These are phyloP conservation scores for Pseudocercospora crystallina DNA, from an alignment of 2,329 filamentous ascomycete genomes.

Conservation along the genomic window DNA sequence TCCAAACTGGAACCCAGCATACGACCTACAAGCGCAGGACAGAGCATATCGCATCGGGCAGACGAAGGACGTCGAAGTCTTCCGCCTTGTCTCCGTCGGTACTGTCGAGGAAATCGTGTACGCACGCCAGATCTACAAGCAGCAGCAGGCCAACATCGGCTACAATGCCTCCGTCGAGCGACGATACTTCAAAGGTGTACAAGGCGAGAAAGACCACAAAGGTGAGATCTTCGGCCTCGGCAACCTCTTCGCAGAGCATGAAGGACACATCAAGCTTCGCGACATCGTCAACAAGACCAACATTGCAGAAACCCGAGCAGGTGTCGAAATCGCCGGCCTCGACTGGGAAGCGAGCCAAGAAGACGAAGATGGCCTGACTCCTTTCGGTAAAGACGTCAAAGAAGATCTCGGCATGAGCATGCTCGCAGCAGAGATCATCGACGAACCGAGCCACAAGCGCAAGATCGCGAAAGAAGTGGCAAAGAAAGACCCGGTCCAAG, in stretches of 20 bases:
- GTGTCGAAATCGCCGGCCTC: slow-evolving; percentile 75
- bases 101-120: slow-evolving; percentile 98
- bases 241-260: slow-evolving; percentile 83
- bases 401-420: slow-evolving; percentile 71
- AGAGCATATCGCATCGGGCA: slow-evolving; percentile 95
- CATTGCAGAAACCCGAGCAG: slow-evolving; percentile 85
- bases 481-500: slow-evolving; percentile 72
- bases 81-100: slow-evolving; percentile 82
- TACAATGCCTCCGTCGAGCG: slow-evolving; percentile 91
- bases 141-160: slow-evolving; percentile 96
- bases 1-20: slow-evolving; percentile 95
- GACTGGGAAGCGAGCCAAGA: slow-evolving; percentile 68
- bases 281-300: slow-evolving; percentile 99
- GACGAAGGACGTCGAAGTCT: slow-evolving; percentile 88
- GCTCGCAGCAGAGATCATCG: slow-evolving; percentile 62
- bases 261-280: slow-evolving; percentile 76
- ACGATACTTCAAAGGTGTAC: slow-evolving; percentile 92
- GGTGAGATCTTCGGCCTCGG: slow-evolving; percentile 90
- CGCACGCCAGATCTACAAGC: slow-evolving; percentile 96
- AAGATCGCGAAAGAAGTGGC: slow-evolving; percentile 36
- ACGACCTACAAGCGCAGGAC: slow-evolving; percentile 94
- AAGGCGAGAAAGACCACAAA: slow-evolving; percentile 76
- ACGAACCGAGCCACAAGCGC: slow-evolving; percentile 35
- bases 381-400: slow-evolving; percentile 45
- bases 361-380: slow-evolving; percentile 41